Evolutionary conservation across 2,329 filamentous ascomycete genomes (phyloP), one percentile per base, ranked within the genome.

Genomic region (Penicillium sp.): DNA sequence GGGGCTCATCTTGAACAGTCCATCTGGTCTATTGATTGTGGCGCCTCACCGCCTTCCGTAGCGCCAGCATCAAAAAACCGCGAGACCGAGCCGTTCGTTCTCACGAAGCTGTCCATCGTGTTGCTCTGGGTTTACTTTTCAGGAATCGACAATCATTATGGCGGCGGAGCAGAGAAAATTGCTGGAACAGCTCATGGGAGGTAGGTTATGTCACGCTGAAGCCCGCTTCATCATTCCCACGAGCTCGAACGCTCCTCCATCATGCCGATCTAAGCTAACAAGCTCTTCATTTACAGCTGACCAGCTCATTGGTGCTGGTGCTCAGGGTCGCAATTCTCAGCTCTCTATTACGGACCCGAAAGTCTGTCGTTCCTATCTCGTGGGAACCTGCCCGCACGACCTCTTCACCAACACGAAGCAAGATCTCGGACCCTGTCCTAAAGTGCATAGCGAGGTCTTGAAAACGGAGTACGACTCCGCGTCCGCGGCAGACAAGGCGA

Each of bases 331-430:
- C 80, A 87, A 88, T 67, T 86, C 90, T 41, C 90, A 96, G 76
- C 86, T 98, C 69, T 89, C 90, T 64, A 90, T 99, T 70, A 95
- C 88, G 60, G 95, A 98, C 77, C 85, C 90, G 55, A 97, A 96
- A 79, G 91, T 96, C 69, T 99, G 95, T 82, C 91, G 92, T 57
- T 97, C 93, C 17, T 98, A 94, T 77, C 86, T 99, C 52, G 92
- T 87, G 63, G 95, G 95, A 69, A 96, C 91, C 60, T 99, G 95
- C 76, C 95, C 95, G 0, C 94, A 98, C 82, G 95, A 99, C 75
- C 91, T 99, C 73, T 99, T 99, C 84, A 99, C 94, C 66, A 99
- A 99, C 80, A 99, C 95, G 48, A 98, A 97, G 81, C 93, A 98
- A 83, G 95, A 99, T 75, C 86, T 98, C 37, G 95, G 95, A 2